A percentile compares a stretch with the other conserved stretches of the same genome.
Evolutionary conservation across 805 yeast genomes (phyloP).

Genomic region (Kuraishia capsulata): DNA sequence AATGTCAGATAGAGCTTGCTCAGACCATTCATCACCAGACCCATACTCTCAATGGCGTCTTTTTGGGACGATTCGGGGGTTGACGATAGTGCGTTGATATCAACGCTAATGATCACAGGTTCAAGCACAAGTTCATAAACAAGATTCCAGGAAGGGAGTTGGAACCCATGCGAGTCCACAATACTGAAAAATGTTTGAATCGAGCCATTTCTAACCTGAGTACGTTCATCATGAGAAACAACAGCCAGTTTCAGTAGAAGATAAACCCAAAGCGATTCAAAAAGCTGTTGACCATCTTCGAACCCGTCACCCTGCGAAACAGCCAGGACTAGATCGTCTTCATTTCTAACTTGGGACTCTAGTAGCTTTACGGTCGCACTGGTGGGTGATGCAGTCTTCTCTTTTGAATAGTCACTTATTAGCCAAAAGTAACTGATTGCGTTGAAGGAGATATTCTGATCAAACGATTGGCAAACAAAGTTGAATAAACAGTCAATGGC

Average conservation of each 20-base stretch:
- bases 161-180: conserved; percentile 58
- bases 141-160: conserved; percentile 57
- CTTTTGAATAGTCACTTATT: conserved; percentile 66
- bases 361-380: conserved; percentile 6
- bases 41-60: conserved; percentile 38
- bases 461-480: conserved; percentile 63
- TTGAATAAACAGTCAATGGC: conserved; percentile 65
- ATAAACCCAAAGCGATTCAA: conserved; percentile 51
- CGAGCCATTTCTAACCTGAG: conserved; percentile 85
- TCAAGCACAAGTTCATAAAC: conserved; percentile 56
- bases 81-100: background rate
- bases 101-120: conserved; percentile 28
- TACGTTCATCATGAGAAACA: conserved; percentile 54
- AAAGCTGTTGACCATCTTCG: conserved; percentile 15
- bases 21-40: conserved; percentile 56
- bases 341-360: conserved; percentile 9
- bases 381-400: conserved; percentile 8
- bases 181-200: conserved; percentile 83
- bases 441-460: conserved; percentile 82
- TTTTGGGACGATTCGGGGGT: background rate
- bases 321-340: conserved; percentile 15
- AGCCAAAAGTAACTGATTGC: conserved; percentile 90
- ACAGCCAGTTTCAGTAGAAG: conserved; percentile 52
- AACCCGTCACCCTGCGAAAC: conserved; percentile 12
- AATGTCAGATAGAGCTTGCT: conserved; percentile 51